Evolutionary conservation across 495 filamentous ascomycete genomes (phyloP).

Genomic region (Penicillium ochrochloron): DNA sequence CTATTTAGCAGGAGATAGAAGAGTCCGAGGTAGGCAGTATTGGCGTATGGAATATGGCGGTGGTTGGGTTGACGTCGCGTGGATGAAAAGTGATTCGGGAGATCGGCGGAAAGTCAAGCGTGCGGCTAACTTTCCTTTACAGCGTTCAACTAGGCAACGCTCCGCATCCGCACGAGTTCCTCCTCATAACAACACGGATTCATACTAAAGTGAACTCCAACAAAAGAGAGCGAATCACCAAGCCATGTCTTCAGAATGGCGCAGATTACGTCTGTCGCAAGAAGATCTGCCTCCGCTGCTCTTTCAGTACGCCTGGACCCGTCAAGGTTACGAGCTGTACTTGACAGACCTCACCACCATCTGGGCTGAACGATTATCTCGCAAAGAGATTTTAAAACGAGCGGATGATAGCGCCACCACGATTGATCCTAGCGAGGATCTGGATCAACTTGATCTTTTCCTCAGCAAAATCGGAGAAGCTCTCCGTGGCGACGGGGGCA

Average conservation of each 20-base stretch:
- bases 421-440: conserved; percentile 84
- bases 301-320: conserved; percentile 54
- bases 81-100: conserved; percentile 25
- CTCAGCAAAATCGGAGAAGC: conserved; percentile 71
- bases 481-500: conserved; percentile 52
- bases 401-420: conserved; percentile 69
- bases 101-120: conserved; percentile 38
- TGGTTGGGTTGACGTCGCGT: conserved; percentile 19
- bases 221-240: not conserved
- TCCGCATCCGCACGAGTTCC: conserved; percentile 9
- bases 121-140: conserved; percentile 34
- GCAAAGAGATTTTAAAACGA: conserved; percentile 64
- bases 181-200: not conserved
- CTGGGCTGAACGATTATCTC: conserved; percentile 77
- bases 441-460: conserved; percentile 71
- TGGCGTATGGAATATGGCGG: not conserved
- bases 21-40: conserved; percentile 5
- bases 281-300: conserved; percentile 54
- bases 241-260: conserved; percentile 49
- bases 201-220: not conserved
- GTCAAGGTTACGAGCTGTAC: conserved; percentile 68
- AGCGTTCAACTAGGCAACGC: conserved; percentile 17
- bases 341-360: conserved; percentile 84
- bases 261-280: conserved; percentile 32
- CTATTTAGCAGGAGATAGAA: not conserved